Percentiles rank a stretch among this genome's conserved stretches.
These are phyloP conservation scores for Penicillium crustosum DNA, from an alignment of 2,329 filamentous ascomycete species.

Conservation along the genomic window DNA sequence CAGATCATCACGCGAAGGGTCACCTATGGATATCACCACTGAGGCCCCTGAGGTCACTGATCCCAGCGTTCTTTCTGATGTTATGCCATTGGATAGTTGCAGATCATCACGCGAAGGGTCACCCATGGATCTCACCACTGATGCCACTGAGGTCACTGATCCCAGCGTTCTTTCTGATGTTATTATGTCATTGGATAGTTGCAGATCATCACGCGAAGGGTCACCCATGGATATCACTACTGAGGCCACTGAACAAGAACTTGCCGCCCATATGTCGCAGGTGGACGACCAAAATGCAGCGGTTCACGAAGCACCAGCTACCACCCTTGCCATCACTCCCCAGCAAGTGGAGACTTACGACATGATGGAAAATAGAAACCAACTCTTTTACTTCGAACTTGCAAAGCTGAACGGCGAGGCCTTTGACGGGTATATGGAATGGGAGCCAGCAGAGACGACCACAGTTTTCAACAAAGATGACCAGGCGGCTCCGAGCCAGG, in stretches of 20 bases:
- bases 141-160: too few species aligned
- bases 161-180: too few species aligned
- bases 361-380: too few species aligned
- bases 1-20: not conserved
- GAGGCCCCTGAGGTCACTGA: too few species aligned
- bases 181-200: not conserved
- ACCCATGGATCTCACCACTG: too few species aligned
- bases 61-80: too few species aligned
- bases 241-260: not conserved
- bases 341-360: too few species aligned
- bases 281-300: not conserved
- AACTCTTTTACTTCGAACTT: too few species aligned
- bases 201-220: not conserved
- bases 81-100: not conserved
- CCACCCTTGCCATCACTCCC: not conserved
- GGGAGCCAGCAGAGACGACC: not conserved
- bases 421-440: too few species aligned
- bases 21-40: too few species aligned
- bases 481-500: not conserved
- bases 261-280: not conserved
- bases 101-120: too few species aligned
- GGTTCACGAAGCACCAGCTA: not conserved
- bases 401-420: too few species aligned
- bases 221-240: not conserved
- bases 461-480: not conserved